These are phyloP conservation scores for Chondrus crispus DNA, from an alignment of 23 red algal genomes.

Conservation along the genomic window DNA sequence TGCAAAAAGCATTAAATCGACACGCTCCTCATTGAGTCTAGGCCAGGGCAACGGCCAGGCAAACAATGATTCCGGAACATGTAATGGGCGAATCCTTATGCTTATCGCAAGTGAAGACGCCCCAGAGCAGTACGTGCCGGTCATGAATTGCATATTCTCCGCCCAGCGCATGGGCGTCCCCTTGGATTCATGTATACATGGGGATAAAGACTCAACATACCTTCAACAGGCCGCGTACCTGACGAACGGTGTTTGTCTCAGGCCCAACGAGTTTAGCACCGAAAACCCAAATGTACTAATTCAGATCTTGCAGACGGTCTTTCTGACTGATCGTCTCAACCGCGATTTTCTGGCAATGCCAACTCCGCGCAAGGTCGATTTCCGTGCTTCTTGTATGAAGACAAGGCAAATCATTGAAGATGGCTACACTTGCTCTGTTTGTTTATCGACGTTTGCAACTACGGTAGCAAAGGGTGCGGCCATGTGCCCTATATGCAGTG, in stretches of 20 bases:
- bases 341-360: constrained; percentile 70
- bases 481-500: constrained; percentile 65
- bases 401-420: constrained; percentile 56
- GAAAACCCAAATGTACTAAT: constrained; percentile 32
- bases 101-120: constrained; percentile 35
- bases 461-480: constrained; percentile 27
- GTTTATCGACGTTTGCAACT: constrained; percentile 54
- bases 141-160: constrained; percentile 79
- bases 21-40: constrained; percentile 23
- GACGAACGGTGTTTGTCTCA: constrained; percentile 75
- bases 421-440: constrained; percentile 79
- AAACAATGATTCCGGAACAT: neutral
- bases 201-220: constrained; percentile 47
- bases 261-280: neutral
- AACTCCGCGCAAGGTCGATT: constrained; percentile 56
- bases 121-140: constrained; percentile 52
- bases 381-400: constrained; percentile 80
- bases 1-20: constrained; percentile 34
- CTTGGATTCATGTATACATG: constrained; percentile 49
- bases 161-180: constrained; percentile 57
- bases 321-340: constrained; percentile 45
- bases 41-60: constrained; percentile 19
- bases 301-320: constrained; percentile 48
- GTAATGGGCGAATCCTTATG: constrained; percentile 29
- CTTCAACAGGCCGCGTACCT: constrained; percentile 75